A percentile compares a stretch with the other conserved stretches of the same genome.
Conservation (phyloP, 345 rosid genomes). For the Carallia brachiata region DNA sequence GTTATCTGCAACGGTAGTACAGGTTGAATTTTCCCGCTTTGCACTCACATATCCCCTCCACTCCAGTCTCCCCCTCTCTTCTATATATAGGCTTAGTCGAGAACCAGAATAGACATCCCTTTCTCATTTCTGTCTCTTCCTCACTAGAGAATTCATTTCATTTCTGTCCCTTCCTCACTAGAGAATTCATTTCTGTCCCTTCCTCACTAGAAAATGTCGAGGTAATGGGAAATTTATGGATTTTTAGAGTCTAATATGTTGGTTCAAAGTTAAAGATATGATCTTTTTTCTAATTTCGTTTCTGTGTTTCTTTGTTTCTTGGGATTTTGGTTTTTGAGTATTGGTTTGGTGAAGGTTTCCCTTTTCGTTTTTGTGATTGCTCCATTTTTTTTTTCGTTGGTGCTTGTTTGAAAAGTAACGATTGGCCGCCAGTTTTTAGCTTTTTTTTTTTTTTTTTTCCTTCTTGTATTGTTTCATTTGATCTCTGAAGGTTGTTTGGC, state of each 20-base stretch:
- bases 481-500: too few species aligned
- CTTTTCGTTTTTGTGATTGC: background rate
- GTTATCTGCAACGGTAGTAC: constrained; percentile 11
- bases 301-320: background rate
- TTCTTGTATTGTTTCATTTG: too few species aligned
- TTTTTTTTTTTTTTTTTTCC: too few species aligned
- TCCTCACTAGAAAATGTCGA: background rate
- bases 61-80: constrained; percentile 12
- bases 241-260: background rate
- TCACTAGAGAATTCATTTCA: background rate
- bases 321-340: background rate
- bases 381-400: background rate
- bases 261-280: background rate
- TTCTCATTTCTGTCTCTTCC: background rate
- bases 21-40: constrained; percentile 49
- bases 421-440: background rate
- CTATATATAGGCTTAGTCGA: background rate
- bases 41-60: background rate
- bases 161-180: background rate
- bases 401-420: background rate
- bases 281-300: background rate
- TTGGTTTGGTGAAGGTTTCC: too few species aligned
- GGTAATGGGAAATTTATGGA: background rate
- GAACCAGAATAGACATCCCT: too few species aligned
- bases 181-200: background rate